Evolutionary conservation across 352 stramenopile species (phyloP).

Genomic region (Phytophthora fragariae): DNA sequence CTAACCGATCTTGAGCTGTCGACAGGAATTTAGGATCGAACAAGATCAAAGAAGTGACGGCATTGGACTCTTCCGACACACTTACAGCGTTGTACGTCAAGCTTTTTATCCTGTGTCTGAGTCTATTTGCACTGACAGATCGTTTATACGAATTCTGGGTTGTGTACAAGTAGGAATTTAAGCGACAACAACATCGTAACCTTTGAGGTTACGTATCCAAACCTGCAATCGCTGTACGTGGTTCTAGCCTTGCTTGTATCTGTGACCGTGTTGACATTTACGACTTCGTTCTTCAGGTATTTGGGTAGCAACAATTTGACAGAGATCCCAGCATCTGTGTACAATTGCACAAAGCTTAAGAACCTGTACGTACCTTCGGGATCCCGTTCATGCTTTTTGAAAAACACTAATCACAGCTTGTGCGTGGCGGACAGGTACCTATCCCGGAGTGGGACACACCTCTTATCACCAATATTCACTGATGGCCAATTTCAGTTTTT

Average conservation of each 20-base stretch:
- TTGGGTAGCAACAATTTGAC: slow-evolving; percentile 32
- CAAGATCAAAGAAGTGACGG: slow-evolving; percentile 25
- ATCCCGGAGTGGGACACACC: slow-evolving; percentile 2
- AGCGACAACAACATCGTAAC: slow-evolving; percentile 29
- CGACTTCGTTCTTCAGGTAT: slow-evolving; percentile 16
- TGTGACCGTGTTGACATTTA: slow-evolving; percentile 5
- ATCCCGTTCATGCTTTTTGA: too few relatives aligned
- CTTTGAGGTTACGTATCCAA: slow-evolving; percentile 58
- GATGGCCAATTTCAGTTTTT: slow-evolving; percentile 53
- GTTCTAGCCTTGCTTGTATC: background rate
- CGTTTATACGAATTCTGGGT: background rate
- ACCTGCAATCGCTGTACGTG: slow-evolving; percentile 57
- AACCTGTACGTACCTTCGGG: slow-evolving; percentile 22
- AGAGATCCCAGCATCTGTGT: slow-evolving; percentile 29
- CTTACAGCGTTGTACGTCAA: slow-evolving; percentile 26
- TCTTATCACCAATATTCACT: slow-evolving; percentile 41
- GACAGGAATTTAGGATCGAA: slow-evolving; percentile 35
- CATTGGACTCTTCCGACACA: slow-evolving; percentile 13
- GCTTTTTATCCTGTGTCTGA: background rate
- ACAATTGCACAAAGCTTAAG: slow-evolving; percentile 29
- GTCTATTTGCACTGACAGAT: background rate
- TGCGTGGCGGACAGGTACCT: slow-evolving; percentile 17
- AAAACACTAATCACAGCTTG: background rate
- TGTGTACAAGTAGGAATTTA: slow-evolving; percentile 22
- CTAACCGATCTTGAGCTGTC: background rate